phyloP scores from a whole-genome alignment of 768 basidiomycete species.

The Omphalotus guepiniiformis region DNA sequence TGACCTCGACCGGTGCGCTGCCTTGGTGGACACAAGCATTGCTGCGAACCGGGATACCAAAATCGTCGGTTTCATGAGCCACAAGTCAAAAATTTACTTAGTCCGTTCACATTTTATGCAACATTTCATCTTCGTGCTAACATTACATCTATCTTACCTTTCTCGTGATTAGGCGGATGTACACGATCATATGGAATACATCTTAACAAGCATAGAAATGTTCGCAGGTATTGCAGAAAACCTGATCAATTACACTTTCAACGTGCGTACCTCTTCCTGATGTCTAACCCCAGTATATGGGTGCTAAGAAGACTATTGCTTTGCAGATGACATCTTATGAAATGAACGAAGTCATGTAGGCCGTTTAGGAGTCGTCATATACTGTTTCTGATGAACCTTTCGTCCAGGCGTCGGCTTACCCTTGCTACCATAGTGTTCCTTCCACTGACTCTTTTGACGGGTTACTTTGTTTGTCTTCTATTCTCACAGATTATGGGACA shows the following conservation, averaged over 20 bases:
- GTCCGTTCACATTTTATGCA: conserved; percentile 29
- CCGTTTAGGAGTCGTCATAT: conserved; percentile 1
- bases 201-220: conserved; percentile 67
- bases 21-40: conserved; percentile 35
- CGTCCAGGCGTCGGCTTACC: conserved; percentile 55
- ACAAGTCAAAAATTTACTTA: conserved; percentile 65
- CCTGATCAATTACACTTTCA: conserved; percentile 71
- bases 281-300: background rate
- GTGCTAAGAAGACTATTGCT: conserved; percentile 4
- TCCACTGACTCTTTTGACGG: conserved; percentile 64
- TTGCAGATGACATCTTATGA: conserved; percentile 65
- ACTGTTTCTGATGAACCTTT: conserved; percentile 3
- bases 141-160: background rate
- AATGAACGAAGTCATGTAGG: conserved; percentile 71
- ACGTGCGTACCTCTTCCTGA: conserved; percentile 37
- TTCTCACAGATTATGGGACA: background rate
- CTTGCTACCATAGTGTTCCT: conserved; percentile 68
- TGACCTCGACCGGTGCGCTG: conserved; percentile 55
- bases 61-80: conserved; percentile 56
- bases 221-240: conserved; percentile 69
- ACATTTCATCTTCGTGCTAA: background rate
- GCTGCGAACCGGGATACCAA: conserved; percentile 20
- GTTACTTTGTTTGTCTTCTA: conserved; percentile 50
- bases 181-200: conserved; percentile 73
- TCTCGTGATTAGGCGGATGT: conserved; percentile 55